Evolutionary conservation across 2,329 filamentous ascomycete genomes (phyloP).

Genomic region (Pestalotiopsis sp.): DNA sequence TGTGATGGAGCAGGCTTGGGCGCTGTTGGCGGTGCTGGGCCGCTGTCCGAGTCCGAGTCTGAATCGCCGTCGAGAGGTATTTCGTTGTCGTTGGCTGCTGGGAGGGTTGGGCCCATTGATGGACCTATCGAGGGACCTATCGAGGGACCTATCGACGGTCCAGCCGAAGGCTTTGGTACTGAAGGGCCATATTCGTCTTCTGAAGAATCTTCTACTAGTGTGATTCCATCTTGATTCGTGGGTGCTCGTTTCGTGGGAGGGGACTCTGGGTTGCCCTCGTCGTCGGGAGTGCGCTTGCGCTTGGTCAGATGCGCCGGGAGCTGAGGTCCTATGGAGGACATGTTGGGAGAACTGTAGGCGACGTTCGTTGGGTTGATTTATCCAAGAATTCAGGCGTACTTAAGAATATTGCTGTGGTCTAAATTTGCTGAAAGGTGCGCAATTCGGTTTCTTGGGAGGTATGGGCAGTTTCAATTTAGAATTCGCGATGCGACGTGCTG

Average conservation of each 20-base stretch:
- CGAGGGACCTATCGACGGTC: slow-evolving; percentile 17
- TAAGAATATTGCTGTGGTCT: neutral
- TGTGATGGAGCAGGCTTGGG: slow-evolving; percentile 12
- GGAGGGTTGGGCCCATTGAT: slow-evolving; percentile 17
- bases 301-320: slow-evolving; percentile 68
- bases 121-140: slow-evolving; percentile 26
- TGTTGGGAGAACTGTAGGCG: slow-evolving; percentile 29
- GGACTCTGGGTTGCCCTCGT: slow-evolving; percentile 36
- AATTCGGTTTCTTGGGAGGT: neutral
- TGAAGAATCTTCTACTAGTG: slow-evolving; percentile 42
- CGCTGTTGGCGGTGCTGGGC: slow-evolving; percentile 19
- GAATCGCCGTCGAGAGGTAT: slow-evolving; percentile 19
- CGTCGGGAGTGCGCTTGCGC: slow-evolving; percentile 55
- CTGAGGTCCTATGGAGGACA: slow-evolving; percentile 71
- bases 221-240: slow-evolving; percentile 50
- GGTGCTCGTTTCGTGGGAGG: slow-evolving; percentile 48
- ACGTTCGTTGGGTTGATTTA: neutral
- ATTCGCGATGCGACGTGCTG: neutral
- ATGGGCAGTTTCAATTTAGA: neutral
- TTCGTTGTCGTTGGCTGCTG: slow-evolving; percentile 24
- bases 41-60: slow-evolving; percentile 15
- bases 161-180: slow-evolving; percentile 22
- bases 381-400: neutral
- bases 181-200: slow-evolving; percentile 45
- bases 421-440: neutral